Conservation (phyloP, 1,284 basidiomycete genomes). For the Trichosporon faecale region DNA sequence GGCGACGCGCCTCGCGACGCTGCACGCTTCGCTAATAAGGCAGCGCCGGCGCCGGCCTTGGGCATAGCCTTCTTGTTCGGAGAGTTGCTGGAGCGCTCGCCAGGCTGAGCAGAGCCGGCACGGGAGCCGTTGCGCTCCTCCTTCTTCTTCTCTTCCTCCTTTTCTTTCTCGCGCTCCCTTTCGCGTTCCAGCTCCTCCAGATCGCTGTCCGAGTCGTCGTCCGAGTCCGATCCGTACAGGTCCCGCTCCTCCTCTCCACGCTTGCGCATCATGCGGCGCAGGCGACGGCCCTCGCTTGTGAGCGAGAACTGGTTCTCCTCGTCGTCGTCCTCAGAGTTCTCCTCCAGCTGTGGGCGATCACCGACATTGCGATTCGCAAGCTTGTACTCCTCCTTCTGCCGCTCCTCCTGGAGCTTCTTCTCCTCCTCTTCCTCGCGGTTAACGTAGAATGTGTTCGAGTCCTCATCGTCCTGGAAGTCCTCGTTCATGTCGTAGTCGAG, state of each 20-base stretch:
- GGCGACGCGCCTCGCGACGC: conserved; percentile 38
- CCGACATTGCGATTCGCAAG: conserved; percentile 47
- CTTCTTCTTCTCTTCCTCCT: conserved; percentile 32
- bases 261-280: conserved; percentile 40
- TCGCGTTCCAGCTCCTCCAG: conserved; percentile 28
- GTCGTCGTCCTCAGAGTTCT: conserved; percentile 32
- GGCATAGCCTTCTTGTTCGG: background rate
- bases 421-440: conserved; percentile 47
- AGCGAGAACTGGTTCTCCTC: conserved; percentile 39
- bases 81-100: background rate
- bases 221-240: conserved; percentile 21
- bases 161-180: conserved; percentile 32
- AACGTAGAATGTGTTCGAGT: conserved; percentile 46
- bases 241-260: conserved; percentile 25
- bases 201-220: conserved; percentile 26
- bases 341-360: conserved; percentile 43
- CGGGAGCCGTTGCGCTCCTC: conserved; percentile 24
- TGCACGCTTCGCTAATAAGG: conserved; percentile 44
- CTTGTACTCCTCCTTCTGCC: conserved; percentile 43
- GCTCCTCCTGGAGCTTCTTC: conserved; percentile 44
- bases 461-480: conserved; percentile 50
- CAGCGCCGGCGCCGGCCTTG: conserved; percentile 29
- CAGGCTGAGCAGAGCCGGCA: conserved; percentile 10
- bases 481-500: conserved; percentile 48
- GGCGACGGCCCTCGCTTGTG: conserved; percentile 38